A percentile compares a stretch with the other conserved stretches of the same genome.
Conservation (phyloP, 306 rosid genomes). For the Dicorynia guianensis region DNA sequence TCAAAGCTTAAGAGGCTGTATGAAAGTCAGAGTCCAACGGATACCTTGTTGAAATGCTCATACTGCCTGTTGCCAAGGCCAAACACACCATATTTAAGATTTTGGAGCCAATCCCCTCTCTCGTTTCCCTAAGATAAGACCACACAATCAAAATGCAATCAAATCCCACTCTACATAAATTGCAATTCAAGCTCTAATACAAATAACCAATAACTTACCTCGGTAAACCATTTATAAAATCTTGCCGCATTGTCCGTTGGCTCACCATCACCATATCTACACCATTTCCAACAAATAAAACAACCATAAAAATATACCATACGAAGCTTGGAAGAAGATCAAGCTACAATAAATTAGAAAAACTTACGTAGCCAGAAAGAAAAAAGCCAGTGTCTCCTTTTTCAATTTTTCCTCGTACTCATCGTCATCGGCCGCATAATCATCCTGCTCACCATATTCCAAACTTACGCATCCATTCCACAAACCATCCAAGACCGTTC, state of each 20-base stretch:
- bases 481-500: slow-evolving; percentile 1
- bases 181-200: not conserved
- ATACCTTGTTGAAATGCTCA: slow-evolving; percentile 97
- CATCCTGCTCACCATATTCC: slow-evolving; percentile 63
- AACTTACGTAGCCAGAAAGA: slow-evolving; percentile 97
- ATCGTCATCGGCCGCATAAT: slow-evolving; percentile 84
- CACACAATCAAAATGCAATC: slow-evolving; percentile 25
- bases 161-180: not conserved
- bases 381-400: slow-evolving; percentile 69
- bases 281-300: slow-evolving; percentile 39
- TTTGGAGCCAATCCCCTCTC: slow-evolving; percentile 78
- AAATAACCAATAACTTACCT: slow-evolving; percentile 52
- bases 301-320: not conserved
- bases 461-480: slow-evolving; percentile 32
- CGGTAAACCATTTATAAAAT: slow-evolving; percentile 92
- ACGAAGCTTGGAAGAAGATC: not conserved
- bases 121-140: slow-evolving; percentile 68
- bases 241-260: slow-evolving; percentile 97
- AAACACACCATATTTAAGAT: slow-evolving; percentile 88
- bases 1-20: slow-evolving; percentile 18
- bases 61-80: slow-evolving; percentile 99
- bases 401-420: slow-evolving; percentile 78
- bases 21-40: slow-evolving; percentile 3
- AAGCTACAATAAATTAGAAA: not conserved
- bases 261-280: slow-evolving; percentile 99